A percentile compares a stretch with the other conserved stretches of the same genome.
These are phyloP conservation scores for Pythium biforme DNA, from an alignment of 352 stramenopile species.

Conservation along the genomic window DNA sequence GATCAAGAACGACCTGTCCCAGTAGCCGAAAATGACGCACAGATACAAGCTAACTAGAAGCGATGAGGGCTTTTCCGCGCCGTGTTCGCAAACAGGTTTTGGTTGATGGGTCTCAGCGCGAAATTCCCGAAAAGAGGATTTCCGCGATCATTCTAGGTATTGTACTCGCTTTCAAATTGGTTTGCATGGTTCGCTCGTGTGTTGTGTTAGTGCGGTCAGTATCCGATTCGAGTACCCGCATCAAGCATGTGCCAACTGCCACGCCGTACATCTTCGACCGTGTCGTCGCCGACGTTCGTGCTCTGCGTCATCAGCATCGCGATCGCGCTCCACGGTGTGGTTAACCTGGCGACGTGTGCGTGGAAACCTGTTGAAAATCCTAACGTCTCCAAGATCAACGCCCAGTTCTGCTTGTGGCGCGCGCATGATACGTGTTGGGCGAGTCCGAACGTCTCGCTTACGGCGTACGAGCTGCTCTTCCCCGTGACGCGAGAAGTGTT, in stretches of 20 bases:
- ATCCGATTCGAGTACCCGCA: not conserved
- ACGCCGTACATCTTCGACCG: not conserved
- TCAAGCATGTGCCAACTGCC: not conserved
- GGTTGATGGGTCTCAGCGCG: not conserved
- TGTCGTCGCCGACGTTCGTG: not conserved
- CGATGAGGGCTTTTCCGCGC: not conserved
- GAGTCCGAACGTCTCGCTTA: not conserved
- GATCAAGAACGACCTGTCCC: not conserved
- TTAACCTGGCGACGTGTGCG: not conserved
- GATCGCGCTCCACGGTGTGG: not conserved
- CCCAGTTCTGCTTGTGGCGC: not conserved
- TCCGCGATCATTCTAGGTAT: not conserved
- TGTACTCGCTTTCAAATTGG: not conserved
- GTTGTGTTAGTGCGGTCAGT: not conserved
- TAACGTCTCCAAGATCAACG: not conserved
- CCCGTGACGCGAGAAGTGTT: not conserved
- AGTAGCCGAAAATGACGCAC: not conserved
- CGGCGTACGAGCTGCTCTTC: not conserved
- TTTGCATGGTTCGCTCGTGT: not conserved
- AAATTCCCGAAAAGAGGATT: not conserved
- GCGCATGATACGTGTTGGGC: not conserved
- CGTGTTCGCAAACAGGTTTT: not conserved
- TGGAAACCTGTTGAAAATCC: not conserved
- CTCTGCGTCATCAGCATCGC: not conserved
- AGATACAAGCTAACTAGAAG: not conserved